Conservation (phyloP, 495 filamentous ascomycete genomes). For the Aspergillus nanangensis region DNA sequence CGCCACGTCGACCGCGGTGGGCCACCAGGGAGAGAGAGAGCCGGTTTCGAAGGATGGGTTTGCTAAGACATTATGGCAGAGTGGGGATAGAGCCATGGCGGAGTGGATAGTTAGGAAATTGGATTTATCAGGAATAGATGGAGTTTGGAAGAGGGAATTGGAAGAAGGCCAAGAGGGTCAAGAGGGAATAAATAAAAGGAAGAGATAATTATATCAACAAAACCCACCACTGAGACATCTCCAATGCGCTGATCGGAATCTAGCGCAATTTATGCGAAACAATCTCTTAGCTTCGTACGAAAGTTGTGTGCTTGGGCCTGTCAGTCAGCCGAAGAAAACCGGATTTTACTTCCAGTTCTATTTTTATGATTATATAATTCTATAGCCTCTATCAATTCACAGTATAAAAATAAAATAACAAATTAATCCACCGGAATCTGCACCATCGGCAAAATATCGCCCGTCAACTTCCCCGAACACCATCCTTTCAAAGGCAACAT, state of each 20-base stretch:
- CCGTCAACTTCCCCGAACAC: constrained; percentile 1
- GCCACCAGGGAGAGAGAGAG: constrained; percentile 15
- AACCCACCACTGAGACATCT: not conserved
- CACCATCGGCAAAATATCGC: not conserved
- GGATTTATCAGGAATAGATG: too few relatives aligned
- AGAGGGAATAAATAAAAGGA: not conserved
- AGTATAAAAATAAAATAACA: too few relatives aligned
- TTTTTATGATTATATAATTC: too few relatives aligned
- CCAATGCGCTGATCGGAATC: not conserved
- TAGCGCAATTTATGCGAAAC: not conserved
- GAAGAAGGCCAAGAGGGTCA: not conserved
- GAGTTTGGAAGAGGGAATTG: not conserved
- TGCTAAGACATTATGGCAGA: constrained; percentile 20
- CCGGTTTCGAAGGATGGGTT: constrained; percentile 26
- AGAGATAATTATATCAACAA: not conserved
- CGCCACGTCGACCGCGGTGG: constrained; percentile 18
- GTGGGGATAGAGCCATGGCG: constrained; percentile 16
- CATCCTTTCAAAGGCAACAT: not conserved
- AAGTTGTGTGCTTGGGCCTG: too few relatives aligned
- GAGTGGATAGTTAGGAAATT: not conserved
- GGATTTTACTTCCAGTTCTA: too few relatives aligned
- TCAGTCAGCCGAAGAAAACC: too few relatives aligned
- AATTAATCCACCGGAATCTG: too few relatives aligned
- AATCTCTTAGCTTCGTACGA: not conserved
- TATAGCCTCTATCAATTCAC: too few relatives aligned